These are phyloP conservation scores for Biscogniauxia marginata DNA, from an alignment of 2,329 filamentous ascomycete species.

Conservation along the genomic window DNA sequence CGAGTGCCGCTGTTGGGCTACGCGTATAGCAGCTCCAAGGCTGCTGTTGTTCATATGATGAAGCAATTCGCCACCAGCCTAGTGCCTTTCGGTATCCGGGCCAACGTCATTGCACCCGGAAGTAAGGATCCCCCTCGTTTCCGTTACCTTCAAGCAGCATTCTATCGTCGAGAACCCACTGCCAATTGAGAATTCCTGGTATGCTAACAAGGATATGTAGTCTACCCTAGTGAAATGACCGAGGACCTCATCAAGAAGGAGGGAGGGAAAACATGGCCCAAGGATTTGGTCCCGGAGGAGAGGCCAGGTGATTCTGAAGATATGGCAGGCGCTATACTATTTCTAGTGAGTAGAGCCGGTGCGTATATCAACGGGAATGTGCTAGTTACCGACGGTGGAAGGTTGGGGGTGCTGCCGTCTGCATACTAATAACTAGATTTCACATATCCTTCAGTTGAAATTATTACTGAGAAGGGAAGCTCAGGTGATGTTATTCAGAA, in stretches of 20 bases:
- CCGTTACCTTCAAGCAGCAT: background rate
- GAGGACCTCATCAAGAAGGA: constrained; percentile 28
- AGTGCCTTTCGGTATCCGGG: constrained; percentile 50
- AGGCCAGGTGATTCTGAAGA: constrained; percentile 42
- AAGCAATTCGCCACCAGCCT: constrained; percentile 64
- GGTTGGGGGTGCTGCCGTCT: constrained; percentile 32
- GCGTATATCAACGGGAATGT: constrained; percentile 55
- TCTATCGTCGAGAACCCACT: background rate
- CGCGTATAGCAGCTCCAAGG: constrained; percentile 66
- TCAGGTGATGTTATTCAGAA: too few relatives aligned
- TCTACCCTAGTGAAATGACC: constrained; percentile 49
- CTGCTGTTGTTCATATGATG: constrained; percentile 62
- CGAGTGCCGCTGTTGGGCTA: constrained; percentile 60
- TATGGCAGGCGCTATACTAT: constrained; percentile 52
- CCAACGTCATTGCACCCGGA: constrained; percentile 28
- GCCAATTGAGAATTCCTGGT: background rate
- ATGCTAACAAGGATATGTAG: constrained; percentile 22
- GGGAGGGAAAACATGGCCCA: constrained; percentile 20
- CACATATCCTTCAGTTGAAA: too few relatives aligned
- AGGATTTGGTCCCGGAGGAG: constrained; percentile 21
- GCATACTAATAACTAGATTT: constrained; percentile 15
- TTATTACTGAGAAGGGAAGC: too few relatives aligned
- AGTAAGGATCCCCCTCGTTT: constrained; percentile 17
- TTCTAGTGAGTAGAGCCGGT: constrained; percentile 48
- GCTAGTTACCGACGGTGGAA: constrained; percentile 52